Percentiles rank a stretch among this genome's conserved stretches.
Conservation (phyloP, 225 moss, liverwort and hornwort species). For the Physcomitrium patens region DNA sequence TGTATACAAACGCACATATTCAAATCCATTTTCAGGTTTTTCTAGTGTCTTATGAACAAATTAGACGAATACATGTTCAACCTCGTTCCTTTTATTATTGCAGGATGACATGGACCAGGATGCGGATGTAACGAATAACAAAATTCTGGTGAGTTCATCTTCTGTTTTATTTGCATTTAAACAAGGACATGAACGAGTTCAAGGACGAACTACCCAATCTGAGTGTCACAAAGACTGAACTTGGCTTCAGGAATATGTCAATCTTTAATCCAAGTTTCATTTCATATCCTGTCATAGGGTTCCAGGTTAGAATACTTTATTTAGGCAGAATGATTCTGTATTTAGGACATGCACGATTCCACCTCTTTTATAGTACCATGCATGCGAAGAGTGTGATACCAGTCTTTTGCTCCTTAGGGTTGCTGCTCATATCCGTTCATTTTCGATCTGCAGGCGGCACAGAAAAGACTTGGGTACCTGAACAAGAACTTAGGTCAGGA, state of each 20-base stretch:
- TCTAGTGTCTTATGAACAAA: not conserved
- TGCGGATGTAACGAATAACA: constrained; percentile 88
- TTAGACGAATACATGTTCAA: constrained; percentile 14
- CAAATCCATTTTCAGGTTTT: not conserved
- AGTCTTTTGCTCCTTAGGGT: not conserved
- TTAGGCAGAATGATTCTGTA: too few relatives aligned
- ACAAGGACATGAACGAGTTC: not conserved
- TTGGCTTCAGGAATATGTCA: constrained; percentile 2
- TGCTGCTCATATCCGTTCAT: constrained; percentile 10
- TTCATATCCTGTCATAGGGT: not conserved
- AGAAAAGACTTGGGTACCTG: constrained; percentile 71
- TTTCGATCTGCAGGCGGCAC: constrained; percentile 69
- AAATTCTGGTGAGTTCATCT: constrained; percentile 61
- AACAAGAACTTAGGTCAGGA: constrained; percentile 73
- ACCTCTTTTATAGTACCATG: not conserved
- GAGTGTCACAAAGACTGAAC: not conserved
- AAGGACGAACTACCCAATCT: not conserved
- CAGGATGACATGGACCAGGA: constrained; percentile 85
- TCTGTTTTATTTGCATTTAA: not conserved
- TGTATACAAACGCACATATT: too few relatives aligned
- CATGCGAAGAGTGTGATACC: not conserved
- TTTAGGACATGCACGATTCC: too few relatives aligned
- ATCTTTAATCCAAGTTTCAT: not conserved
- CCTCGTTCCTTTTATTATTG: not conserved
- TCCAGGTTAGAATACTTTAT: not conserved